Evolutionary conservation across 768 basidiomycete genomes (phyloP), one percentile per base, ranked within the genome.

Genomic region (Mycena rosella): DNA sequence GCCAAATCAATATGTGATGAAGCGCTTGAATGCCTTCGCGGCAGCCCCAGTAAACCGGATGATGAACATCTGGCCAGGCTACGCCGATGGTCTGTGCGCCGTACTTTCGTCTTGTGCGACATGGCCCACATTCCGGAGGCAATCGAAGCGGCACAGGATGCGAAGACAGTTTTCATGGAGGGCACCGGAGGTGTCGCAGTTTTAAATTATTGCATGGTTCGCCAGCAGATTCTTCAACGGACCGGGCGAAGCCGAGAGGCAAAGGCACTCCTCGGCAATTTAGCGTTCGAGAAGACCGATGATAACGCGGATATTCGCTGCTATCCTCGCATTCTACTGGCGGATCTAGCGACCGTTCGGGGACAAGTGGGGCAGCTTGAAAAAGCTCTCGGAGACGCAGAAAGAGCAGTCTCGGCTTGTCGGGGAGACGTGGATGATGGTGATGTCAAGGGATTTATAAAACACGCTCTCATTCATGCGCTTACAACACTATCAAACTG

Each of bases 401-500:
- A 56, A 30, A n/a, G 14, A 29, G 45, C 26, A 5, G 49, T 52
- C 5, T 22, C 27, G 14, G 61, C 26, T 15, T 53, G 48, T 27
- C 60, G 51, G 44, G 20, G 45, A 5, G 34, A n/a, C 9, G 49
- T 6, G 17, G 17, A 29, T 7, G 48, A 38, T 11, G 47, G 24
- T 11, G 36, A 8, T 5, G 18, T 17, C 7, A 34, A 47, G 30
- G 24, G 7, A 14, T 11, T n/a, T n/a, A n/a, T 30, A 27, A 22
- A 60, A 22, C 27, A 26, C n/a, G 36, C 45, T 15, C 32, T 32
- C 14, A 17, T 20, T 3, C 45, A 49, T 24, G 2, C 47, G 4
- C 47, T 60, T 47, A 60, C 59, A 22, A 26, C 24, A 15, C 59
- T 34, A 10, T 48, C 45, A 18, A 47, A 60, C 32, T 60, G 59